These are phyloP conservation scores for Hapsidospora chrysogenum DNA, from an alignment of 495 filamentous ascomycete species.

Conservation along the genomic window DNA sequence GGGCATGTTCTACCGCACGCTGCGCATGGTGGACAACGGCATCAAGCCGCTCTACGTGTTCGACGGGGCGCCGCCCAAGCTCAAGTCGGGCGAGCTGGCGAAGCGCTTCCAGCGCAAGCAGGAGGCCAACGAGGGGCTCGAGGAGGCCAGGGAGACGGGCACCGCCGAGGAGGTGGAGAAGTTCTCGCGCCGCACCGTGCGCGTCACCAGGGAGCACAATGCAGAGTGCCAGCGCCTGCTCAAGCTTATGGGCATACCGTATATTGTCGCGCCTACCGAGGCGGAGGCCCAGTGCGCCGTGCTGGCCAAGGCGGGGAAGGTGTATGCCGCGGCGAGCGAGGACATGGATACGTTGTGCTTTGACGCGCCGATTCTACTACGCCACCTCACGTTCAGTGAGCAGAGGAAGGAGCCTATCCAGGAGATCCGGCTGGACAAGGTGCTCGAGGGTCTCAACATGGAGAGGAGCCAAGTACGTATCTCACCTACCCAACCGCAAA, in stretches of 20 bases:
- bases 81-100: slow-evolving; percentile 90
- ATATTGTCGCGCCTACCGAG: slow-evolving; percentile 87
- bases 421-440: slow-evolving; percentile 76
- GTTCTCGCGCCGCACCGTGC: slow-evolving; percentile 86
- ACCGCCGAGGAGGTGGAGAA: slow-evolving; percentile 96
- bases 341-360: slow-evolving; percentile 99
- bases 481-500: not conserved
- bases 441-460: slow-evolving; percentile 72
- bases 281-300: slow-evolving; percentile 93
- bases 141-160: slow-evolving; percentile 93
- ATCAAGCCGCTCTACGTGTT: slow-evolving; percentile 98
- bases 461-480: slow-evolving; percentile 55
- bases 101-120: slow-evolving; percentile 84
- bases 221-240: slow-evolving; percentile 80
- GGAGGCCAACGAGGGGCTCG: slow-evolving; percentile 71
- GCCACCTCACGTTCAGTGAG: slow-evolving; percentile 92
- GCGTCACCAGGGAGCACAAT: slow-evolving; percentile 93
- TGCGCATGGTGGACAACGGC: slow-evolving; percentile 95
- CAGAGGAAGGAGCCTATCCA: slow-evolving; percentile 95
- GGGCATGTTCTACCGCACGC: slow-evolving; percentile 98
- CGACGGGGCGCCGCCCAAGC: slow-evolving; percentile 87
- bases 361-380: slow-evolving; percentile 72
- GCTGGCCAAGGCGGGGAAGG: slow-evolving; percentile 80
- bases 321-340: slow-evolving; percentile 90
- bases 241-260: slow-evolving; percentile 90